Evolutionary conservation across 2,329 filamentous ascomycete genomes (phyloP).

Genomic region (Ascochyta pisi): DNA sequence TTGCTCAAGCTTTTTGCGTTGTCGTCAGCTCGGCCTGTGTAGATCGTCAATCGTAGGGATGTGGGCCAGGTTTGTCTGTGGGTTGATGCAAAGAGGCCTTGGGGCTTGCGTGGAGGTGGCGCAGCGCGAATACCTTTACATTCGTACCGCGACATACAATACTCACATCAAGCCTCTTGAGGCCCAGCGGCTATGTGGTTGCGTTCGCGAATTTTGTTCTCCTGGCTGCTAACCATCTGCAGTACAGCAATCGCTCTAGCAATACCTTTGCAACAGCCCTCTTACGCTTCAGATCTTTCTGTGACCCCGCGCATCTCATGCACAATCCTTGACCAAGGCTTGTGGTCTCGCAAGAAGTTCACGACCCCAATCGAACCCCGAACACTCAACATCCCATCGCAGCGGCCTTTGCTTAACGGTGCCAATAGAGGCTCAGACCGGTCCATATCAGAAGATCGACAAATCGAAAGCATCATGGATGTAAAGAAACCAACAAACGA

Average conservation of each 20-base stretch:
- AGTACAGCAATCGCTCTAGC: not conserved
- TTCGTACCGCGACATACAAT: not conserved
- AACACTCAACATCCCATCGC: too few species aligned
- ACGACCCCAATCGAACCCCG: not conserved
- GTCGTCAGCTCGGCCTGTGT: constrained; percentile 1
- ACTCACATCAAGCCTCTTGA: not conserved
- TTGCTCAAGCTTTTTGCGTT: constrained; percentile 1
- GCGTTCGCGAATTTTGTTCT: not conserved
- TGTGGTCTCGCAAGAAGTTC: not conserved
- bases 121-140: not conserved
- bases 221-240: not conserved
- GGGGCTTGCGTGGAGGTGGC: constrained; percentile 3
- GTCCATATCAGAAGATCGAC: not conserved
- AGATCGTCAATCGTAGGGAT: not conserved
- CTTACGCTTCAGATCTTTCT: too few species aligned
- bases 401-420: not conserved
- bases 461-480: constrained; percentile 6
- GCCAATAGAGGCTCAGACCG: not conserved
- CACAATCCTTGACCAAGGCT: too few species aligned
- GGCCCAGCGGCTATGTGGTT: not conserved
- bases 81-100: not conserved
- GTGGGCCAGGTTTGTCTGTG: not conserved
- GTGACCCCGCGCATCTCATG: too few species aligned
- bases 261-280: not conserved
- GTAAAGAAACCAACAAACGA: not conserved